These are phyloP conservation scores for Gentiana straminea DNA, from an alignment of 257 asterid genomes.

Conservation along the genomic window DNA sequence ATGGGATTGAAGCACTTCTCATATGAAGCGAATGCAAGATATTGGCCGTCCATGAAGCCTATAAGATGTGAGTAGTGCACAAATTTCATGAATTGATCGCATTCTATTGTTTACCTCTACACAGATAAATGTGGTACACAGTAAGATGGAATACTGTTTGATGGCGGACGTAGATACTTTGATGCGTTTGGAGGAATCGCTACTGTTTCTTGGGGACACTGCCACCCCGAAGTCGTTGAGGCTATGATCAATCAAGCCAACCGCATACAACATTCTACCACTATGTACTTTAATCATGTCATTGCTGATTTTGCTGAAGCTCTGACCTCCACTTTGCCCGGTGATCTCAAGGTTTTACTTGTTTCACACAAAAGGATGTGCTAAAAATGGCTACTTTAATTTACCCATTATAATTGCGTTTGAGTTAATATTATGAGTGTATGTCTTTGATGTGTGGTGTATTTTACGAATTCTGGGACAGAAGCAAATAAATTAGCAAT, in stretches of 20 bases:
- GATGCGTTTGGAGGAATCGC: slow-evolving; percentile 74
- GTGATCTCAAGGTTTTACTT: slow-evolving; percentile 49
- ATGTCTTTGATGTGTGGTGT: slow-evolving; percentile 45
- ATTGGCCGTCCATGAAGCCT: no score
- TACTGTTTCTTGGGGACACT: slow-evolving; percentile 70
- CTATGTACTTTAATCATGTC: slow-evolving; percentile 51
- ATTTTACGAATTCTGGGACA: slow-evolving; percentile 75
- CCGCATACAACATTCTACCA: slow-evolving; percentile 52
- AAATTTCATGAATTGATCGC: no score
- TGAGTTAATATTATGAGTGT: not conserved
- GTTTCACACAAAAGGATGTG: no score
- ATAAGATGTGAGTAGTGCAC: no score
- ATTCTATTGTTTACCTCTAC: no score
- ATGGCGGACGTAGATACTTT: slow-evolving; percentile 55
- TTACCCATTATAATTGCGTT: no score
- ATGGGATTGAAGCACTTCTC: no score
- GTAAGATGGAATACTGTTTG: slow-evolving; percentile 76
- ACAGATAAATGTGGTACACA: slow-evolving; percentile 62
- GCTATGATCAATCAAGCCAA: slow-evolving; percentile 52
- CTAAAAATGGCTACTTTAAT: no score
- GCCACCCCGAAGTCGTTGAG: slow-evolving; percentile 67
- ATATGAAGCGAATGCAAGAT: no score
- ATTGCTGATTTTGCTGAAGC: slow-evolving; percentile 75
- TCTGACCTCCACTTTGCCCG: slow-evolving; percentile 57
- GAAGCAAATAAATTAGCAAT: slow-evolving; percentile 74